These are phyloP conservation scores for Sporothrix pallida DNA, from an alignment of 2,329 filamentous ascomycete species.

Conservation along the genomic window DNA sequence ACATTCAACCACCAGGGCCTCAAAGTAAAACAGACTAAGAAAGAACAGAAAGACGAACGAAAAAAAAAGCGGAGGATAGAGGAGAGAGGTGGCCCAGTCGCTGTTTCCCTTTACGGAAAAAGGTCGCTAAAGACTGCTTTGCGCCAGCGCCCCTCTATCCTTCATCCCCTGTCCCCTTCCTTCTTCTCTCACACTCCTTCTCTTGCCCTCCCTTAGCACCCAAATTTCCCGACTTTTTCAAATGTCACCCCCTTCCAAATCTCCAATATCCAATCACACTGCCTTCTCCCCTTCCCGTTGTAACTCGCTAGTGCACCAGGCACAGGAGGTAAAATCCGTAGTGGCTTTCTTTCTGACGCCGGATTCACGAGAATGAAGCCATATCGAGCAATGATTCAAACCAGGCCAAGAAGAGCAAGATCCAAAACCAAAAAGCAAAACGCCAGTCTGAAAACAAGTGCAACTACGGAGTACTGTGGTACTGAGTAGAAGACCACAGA, in stretches of 20 bases:
- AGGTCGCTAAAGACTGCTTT: conserved; percentile 24
- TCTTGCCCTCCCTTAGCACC: conserved; percentile 23
- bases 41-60: conserved; percentile 29
- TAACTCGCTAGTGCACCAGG: conserved; percentile 35
- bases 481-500: background rate
- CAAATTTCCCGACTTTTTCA: conserved; percentile 25
- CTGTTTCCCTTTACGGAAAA: conserved; percentile 32
- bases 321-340: conserved; percentile 25
- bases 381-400: conserved; percentile 12
- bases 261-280: conserved; percentile 31
- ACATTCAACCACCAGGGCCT: conserved; percentile 25
- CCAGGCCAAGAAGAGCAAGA: conserved; percentile 18
- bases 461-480: background rate
- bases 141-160: background rate
- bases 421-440: background rate
- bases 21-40: conserved; percentile 38
- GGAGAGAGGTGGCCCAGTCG: conserved; percentile 22
- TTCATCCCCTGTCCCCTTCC: background rate
- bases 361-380: conserved; percentile 21
- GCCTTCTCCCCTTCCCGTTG: conserved; percentile 23
- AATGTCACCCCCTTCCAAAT: conserved; percentile 29
- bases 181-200: conserved; percentile 12
- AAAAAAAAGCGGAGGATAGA: conserved; percentile 24
- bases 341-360: conserved; percentile 32
- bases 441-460: conserved; percentile 15